Evolutionary conservation across 176 grass and related monocot genomes (phyloP), one percentile per base, ranked within the genome.

Genomic region (Lolium rigidum): DNA sequence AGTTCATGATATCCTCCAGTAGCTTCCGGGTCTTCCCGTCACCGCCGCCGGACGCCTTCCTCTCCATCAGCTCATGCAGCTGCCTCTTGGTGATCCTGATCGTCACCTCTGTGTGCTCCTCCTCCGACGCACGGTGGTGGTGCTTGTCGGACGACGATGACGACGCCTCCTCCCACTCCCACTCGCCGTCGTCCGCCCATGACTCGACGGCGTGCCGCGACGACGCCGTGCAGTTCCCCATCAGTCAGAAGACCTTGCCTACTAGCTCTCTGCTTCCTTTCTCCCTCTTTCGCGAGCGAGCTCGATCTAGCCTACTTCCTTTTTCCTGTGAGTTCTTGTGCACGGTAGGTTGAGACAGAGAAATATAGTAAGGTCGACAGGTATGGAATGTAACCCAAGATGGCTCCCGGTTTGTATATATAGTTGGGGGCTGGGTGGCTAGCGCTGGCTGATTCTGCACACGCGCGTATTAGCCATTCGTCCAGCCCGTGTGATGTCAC

Each of bases 61-160:
- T 76, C 64, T 81, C 90, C 86, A 90, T 80, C 51, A 90, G 77
- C 77, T 94, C 87, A 43, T 97, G 89, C 83, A 94, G 71, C 57
- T 90, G 90, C 83, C 85, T 92, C 77, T 77, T 97, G 26, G 50
- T 87, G 78, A 97, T 94, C 84, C 85, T 90, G 50, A 97, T 90
- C 65, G 86, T 97, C 70, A 97, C 88, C 90, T 94, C 87, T 5
- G 60, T 20, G 55, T 78, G 60, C 51, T 78, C 46, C 8, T 78
- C 63, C 15, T 43, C 56, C 28, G 72, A 52, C 48, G 3, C 48
- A 39, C 69, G 21, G 71, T 72, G 12, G 21, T 74, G 46, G 21
- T 17, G n/a, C 26, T 58, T 43, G 28, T 62, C 81, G 61, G 69
- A 58, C 25, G 38, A 43, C 6, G 49, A 46, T 1, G 74, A 41